A percentile compares a stretch with the other conserved stretches of the same genome.
Evolutionary conservation across 1,284 basidiomycete genomes (phyloP).

Genomic region (Cryptococcus sp.): DNA sequence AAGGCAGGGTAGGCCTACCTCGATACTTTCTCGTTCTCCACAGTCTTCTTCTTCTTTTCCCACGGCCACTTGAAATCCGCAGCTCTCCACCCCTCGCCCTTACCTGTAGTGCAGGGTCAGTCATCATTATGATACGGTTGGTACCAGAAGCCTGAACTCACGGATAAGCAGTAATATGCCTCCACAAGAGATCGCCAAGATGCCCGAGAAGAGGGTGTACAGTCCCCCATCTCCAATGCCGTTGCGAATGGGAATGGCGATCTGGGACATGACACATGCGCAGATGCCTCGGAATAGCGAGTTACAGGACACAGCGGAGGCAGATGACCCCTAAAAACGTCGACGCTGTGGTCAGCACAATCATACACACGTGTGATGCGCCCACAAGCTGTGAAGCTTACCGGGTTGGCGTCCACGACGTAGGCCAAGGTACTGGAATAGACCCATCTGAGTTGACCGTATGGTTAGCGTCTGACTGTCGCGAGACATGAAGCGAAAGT

Average conservation of each 20-base stretch:
- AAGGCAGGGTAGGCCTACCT: too few species aligned
- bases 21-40: conserved; percentile 4
- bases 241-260: conserved; percentile 48
- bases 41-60: conserved; percentile 3
- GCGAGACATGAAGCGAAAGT: conserved; percentile 47
- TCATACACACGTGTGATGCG: not conserved
- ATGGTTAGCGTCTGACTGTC: not conserved
- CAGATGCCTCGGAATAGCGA: conserved; percentile 43
- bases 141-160: conserved; percentile 4
- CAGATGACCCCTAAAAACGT: conserved; percentile 30
- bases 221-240: conserved; percentile 66
- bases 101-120: conserved; percentile 11
- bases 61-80: conserved; percentile 16
- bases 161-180: conserved; percentile 11
- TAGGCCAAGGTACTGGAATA: conserved; percentile 55
- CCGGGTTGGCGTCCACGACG: conserved; percentile 63
- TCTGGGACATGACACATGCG: conserved; percentile 46
- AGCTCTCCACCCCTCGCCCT: conserved; percentile 26
- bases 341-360: not conserved
- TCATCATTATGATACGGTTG: not conserved
- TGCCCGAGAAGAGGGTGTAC: conserved; percentile 67
- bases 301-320: conserved; percentile 42
- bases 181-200: conserved; percentile 54
- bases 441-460: conserved; percentile 30
- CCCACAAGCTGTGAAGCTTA: conserved; percentile 1